phyloP scores from a whole-genome alignment of 352 stramenopile species.

The Pythium dissotocum region DNA sequence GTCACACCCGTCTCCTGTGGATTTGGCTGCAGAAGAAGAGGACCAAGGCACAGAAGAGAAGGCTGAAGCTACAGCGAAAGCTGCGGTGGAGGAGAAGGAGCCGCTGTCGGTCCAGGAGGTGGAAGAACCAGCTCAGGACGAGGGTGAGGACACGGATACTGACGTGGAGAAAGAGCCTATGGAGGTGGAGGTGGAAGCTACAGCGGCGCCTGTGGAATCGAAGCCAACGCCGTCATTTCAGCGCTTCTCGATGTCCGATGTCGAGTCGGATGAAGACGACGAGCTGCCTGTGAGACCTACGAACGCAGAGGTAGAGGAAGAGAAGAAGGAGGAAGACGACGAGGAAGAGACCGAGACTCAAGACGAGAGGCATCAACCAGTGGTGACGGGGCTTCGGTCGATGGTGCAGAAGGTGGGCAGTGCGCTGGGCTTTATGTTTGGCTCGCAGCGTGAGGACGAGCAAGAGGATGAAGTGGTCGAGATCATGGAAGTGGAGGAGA shows the following conservation, averaged over 20 bases:
- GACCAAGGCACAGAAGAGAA: not conserved
- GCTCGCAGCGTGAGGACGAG: not conserved
- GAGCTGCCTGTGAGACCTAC: slow-evolving; percentile 36
- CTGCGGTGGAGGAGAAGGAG: not conserved
- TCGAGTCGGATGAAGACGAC: slow-evolving; percentile 69
- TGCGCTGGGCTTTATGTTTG: not conserved
- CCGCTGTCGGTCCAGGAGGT: not conserved
- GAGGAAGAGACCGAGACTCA: not conserved
- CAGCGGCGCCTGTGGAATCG: slow-evolving; percentile 37
- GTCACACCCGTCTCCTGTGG: not conserved
- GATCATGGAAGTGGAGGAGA: not conserved
- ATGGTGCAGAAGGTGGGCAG: not conserved
- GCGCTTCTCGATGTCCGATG: not conserved
- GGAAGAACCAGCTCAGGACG: not conserved
- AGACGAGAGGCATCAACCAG: not conserved
- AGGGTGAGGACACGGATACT: slow-evolving; percentile 43
- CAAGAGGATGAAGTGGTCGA: slow-evolving; percentile 9
- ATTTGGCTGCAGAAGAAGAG: not conserved
- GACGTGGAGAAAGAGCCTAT: slow-evolving; percentile 32
- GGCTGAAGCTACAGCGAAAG: too few species aligned
- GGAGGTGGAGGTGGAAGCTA: not conserved
- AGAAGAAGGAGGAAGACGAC: not conserved
- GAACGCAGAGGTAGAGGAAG: too few species aligned
- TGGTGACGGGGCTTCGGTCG: not conserved
- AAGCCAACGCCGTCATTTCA: slow-evolving; percentile 34